Evolutionary conservation across 2,329 filamentous ascomycete genomes (phyloP).

Genomic region (Botrytis medusae): DNA sequence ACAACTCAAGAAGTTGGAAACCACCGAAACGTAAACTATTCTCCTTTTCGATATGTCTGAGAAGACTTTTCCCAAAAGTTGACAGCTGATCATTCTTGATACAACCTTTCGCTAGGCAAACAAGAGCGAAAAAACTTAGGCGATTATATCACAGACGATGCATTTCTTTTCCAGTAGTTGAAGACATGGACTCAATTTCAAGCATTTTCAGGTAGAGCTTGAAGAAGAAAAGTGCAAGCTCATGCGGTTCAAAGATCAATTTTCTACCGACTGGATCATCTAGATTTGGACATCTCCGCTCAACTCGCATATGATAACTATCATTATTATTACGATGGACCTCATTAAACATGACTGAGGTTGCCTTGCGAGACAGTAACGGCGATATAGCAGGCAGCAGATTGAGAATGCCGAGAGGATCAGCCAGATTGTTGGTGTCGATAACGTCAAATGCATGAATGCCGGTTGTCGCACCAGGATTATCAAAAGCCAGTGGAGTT

Average conservation of each 20-base stretch:
- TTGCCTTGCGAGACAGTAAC: slow-evolving; percentile 17
- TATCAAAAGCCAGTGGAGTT: not conserved
- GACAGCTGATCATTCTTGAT: not conserved
- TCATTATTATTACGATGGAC: not conserved
- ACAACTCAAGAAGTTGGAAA: not conserved
- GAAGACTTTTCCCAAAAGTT: not conserved
- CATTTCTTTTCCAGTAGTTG: too few species aligned
- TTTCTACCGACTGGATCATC: not conserved
- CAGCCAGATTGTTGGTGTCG: slow-evolving; percentile 26
- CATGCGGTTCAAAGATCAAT: not conserved
- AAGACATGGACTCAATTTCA: not conserved
- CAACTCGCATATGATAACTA: not conserved
- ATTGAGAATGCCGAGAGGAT: slow-evolving; percentile 25
- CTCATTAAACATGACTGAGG: slow-evolving; percentile 24
- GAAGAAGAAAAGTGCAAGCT: slow-evolving; percentile 9
- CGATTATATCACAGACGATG: slow-evolving; percentile 4
- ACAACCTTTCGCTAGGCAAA: slow-evolving; percentile 1
- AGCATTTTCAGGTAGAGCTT: slow-evolving; percentile 7
- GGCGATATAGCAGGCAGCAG: slow-evolving; percentile 23
- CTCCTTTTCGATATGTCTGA: not conserved
- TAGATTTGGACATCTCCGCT: slow-evolving; percentile 3
- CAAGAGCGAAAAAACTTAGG: not conserved
- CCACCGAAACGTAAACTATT: not conserved
- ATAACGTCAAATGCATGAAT: slow-evolving; percentile 18
- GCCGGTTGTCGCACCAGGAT: not conserved